phyloP scores from a whole-genome alignment of 306 rosid genomes.

The Cicer bijugum region DNA sequence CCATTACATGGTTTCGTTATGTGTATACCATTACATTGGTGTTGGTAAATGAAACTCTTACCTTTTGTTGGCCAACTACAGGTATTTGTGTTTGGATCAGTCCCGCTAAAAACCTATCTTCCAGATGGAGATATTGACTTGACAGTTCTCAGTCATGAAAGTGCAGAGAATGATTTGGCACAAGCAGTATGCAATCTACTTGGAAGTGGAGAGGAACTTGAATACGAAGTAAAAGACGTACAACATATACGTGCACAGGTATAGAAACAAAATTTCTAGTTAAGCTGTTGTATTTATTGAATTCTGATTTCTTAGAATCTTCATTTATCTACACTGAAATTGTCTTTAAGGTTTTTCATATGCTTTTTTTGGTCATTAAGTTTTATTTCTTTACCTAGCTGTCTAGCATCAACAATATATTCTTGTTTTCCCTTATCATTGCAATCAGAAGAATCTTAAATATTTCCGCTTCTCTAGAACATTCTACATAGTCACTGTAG shows the following conservation, averaged over 20 bases:
- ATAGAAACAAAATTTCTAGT: conserved; percentile 32
- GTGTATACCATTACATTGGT: conserved; percentile 21
- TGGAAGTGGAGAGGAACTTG: conserved; percentile 38
- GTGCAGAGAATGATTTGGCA: conserved; percentile 56
- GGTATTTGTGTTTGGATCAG: conserved; percentile 76
- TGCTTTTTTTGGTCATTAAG: conserved; percentile 7
- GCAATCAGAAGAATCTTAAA: conserved; percentile 18
- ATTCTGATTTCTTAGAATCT: conserved; percentile 16
- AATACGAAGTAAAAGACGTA: conserved; percentile 53
- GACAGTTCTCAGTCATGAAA: conserved; percentile 56
- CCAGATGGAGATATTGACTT: conserved; percentile 87
- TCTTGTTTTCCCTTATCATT: neutral
- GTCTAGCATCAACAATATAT: neutral
- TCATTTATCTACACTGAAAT: conserved; percentile 23
- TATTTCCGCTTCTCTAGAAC: conserved; percentile 5
- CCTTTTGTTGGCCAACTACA: conserved; percentile 47
- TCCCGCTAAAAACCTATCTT: conserved; percentile 75
- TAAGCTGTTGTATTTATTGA: conserved; percentile 14
- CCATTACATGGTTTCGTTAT: conserved; percentile 23
- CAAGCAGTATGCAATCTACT: conserved; percentile 51
- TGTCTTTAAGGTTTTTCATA: conserved; percentile 1
- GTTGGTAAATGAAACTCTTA: conserved; percentile 17
- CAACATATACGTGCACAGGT: conserved; percentile 66
- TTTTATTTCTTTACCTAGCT: neutral
- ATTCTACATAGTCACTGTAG: conserved; percentile 8